Evolutionary conservation across 805 yeast genomes (phyloP), one percentile per base, ranked within the genome.

Genomic region (Candida stauntonica): DNA sequence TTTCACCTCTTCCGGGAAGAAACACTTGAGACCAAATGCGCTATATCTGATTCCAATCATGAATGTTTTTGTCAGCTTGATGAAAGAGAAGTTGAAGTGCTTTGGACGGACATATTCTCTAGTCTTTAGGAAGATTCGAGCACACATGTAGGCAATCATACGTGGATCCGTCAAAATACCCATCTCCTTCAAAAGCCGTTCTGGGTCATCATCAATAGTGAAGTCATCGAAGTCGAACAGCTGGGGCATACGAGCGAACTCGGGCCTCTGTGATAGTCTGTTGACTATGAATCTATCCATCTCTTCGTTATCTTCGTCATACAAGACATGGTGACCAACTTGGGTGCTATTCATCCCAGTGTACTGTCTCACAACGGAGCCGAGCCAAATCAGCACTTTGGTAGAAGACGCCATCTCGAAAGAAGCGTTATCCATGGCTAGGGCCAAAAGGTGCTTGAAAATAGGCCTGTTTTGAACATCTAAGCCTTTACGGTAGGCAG

Each of bases 371-470:
- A 33, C 21, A 7, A 27, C 21, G 11, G 35, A 23, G 16, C 34
- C 36, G 11, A 39, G 26, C 38, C 38, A 39, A 4, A 34, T 6
- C 8, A 34, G 15, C 3, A 23, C 18, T 15, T 19, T 39, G 16
- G 17, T 17, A 5, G 32, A 14, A 3, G 21, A 17, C 3, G 33
- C 28, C 13, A 24, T 26, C 26, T 33, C 38, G 34, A 34, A 26
- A 5, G 28, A 16, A 9, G 32, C 5, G 6, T 26, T 16, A 12
- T 33, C 27, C 18, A 30, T 31, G 2, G 28, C 6, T 13, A 33
- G 17, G 16, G 35, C 20, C 5, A 33, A 17, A 3, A 27, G 5
- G 17, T 33, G 35, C 28, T 33, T 33, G 12, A 33, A 26, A 6
- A 33, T 17, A 15, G 23, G 17, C 16, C 23, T 14, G 15, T 17